Conservation (phyloP, 352 stramenopile genomes). For the Pythium phragmitis region DNA sequence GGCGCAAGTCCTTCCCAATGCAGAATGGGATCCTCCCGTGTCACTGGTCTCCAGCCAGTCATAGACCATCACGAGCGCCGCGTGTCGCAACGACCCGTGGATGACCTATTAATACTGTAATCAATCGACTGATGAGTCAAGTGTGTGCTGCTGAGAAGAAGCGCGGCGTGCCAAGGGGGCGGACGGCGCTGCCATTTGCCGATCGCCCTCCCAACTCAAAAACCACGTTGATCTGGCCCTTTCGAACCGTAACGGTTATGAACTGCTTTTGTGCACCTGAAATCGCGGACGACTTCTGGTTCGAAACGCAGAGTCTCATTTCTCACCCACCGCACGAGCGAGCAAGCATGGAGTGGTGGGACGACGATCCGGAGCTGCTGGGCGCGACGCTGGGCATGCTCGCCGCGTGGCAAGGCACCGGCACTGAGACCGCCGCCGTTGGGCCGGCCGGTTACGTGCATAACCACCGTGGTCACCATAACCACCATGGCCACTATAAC, state of each 20-base stretch:
- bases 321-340: too few species aligned
- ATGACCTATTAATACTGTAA: too few species aligned
- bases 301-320: neutral
- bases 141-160: too few species aligned
- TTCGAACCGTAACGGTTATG: conserved; percentile 8
- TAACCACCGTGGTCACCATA: neutral
- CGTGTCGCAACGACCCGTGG: too few species aligned
- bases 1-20: too few species aligned
- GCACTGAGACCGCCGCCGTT: neutral
- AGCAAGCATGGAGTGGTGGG: conserved; percentile 18
- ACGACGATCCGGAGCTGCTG: conserved; percentile 22
- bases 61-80: too few species aligned
- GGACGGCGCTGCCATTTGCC: neutral
- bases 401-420: conserved; percentile 11
- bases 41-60: too few species aligned
- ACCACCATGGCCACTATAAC: neutral
- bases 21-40: too few species aligned
- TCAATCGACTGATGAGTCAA: too few species aligned
- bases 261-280: neutral
- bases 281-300: neutral
- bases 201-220: neutral
- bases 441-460: neutral
- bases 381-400: conserved; percentile 23
- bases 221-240: neutral
- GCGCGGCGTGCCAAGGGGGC: too few species aligned